Base-by-base conservation (phyloP, 2,329 filamentous ascomycete species). In the Alternaria burnsii region DNA sequence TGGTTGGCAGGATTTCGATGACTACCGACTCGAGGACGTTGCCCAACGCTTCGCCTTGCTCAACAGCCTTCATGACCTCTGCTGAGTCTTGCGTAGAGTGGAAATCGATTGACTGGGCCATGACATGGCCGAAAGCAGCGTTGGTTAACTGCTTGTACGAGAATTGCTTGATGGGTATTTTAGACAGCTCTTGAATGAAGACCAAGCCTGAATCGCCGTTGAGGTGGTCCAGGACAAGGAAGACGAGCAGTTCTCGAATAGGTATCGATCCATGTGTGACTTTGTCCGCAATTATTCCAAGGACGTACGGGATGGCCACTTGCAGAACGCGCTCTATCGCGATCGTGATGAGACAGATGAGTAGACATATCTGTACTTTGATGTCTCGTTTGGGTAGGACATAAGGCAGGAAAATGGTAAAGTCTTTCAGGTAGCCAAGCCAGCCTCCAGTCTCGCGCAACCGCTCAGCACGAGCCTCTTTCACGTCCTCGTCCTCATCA, bases 221-320 rank as follows among this genome's bases (percentile, higher is more conserved):
- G 47, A 88, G 61, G 38, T 84, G 78, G 3, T 78, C 76, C 6
- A 77, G 41, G 80, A 81, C 42, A 78, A 85, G 89, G 0, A 87
- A 61, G 1, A 78, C 74, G 24, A 89, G 82, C 36, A 85, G 81
- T 56, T 79, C 76, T 83, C 84, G 87, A 4, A 87, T 83, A 55
- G 85, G 79, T 4, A 72, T 65, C 5, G 53, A 61, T 36, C 38
- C 76, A 77, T 66, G 72, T 81, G 43, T 82, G 78, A 41, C 83
- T 61, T 86, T 86, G 70, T 95, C 88, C 65, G 92, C 89, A 64
- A 97, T 88, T 58, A 91, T 87, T 65, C 92, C 93, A 28, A 94
- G 87, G 72, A 95, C 91, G 20, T 90, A 86, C n/a, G 93, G 93
- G 30, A 93, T 87, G 38, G 96, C 80, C 14, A 97, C 82, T 69